Evolutionary conservation across 2,329 filamentous ascomycete genomes (phyloP).

Genomic region (Phaeosphaeria sp.): DNA sequence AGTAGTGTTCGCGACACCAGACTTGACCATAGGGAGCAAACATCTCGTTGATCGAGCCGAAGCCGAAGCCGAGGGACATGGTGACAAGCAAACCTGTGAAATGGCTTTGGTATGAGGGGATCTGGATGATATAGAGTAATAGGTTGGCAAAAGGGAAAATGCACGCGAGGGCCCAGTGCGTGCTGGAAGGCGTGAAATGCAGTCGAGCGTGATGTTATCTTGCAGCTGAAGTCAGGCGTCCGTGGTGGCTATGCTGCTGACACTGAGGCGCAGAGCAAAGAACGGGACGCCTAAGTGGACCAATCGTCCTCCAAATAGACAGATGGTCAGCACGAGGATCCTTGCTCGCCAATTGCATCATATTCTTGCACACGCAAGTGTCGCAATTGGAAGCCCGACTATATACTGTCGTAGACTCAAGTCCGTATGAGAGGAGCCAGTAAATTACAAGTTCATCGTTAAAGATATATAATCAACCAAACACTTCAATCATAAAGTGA

Average conservation of each 20-base stretch:
- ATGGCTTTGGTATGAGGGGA: no score
- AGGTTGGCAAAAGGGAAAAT: no score
- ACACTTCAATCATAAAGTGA: constrained; percentile 65
- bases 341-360: no score
- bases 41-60: background rate
- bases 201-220: background rate
- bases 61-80: background rate
- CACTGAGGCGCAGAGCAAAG: background rate
- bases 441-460: background rate
- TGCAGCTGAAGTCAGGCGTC: background rate
- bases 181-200: background rate
- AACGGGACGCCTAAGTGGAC: background rate
- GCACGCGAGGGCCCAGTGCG: no score
- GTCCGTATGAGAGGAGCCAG: no score
- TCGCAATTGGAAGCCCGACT: background rate
- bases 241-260: background rate
- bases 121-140: no score
- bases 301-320: background rate
- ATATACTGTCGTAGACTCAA: background rate
- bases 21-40: background rate
- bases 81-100: background rate
- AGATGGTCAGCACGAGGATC: background rate
- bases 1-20: background rate
- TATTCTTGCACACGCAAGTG: background rate
- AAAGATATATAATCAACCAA: constrained; percentile 46